Evolutionary conservation across 768 basidiomycete genomes (phyloP), one percentile per base, ranked within the genome.

Genomic region (Pleurotus sapidus): DNA sequence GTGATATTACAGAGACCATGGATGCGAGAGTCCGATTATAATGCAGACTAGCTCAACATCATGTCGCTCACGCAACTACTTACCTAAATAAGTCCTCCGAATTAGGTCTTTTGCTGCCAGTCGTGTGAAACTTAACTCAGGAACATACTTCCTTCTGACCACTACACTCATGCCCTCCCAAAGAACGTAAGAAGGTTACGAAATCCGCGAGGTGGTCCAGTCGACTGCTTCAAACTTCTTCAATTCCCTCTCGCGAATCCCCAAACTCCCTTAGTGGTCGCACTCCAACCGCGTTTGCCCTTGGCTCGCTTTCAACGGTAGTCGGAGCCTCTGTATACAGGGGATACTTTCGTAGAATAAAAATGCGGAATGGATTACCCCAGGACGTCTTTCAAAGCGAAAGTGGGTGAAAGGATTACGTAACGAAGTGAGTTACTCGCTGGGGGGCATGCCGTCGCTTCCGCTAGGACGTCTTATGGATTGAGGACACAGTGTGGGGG

Each of bases 351-450:
- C 77, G 75, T 50, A 75, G 94, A 14, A 78, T 93, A 30, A 72
- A 68, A 89, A 81, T 59, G 77, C 79, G 25, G 87, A 89, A 17
- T 91, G 85, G 79, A 74, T 95, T 34, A 88, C 88, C 0, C 86
- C 87, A 0, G n/a, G 73, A 81, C 50, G 69, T 84, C 42, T 70
- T 94, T 45, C 69, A 24, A 75, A 78, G 59, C 80, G 76, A 49
- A 77, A 83, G 27, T 90, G 88, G 86, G 72, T 96, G 37, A 87
- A 82, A 58, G 95, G 95, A 3, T 72, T n/a, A 84, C 4, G 94
- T 95, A 25, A 93, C 93, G 2, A 86, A 80, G 93, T 90, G 64
- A 61, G 78, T 67, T 37, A 17, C 5, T 45, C 46, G 6, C 27
- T 9, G 6, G 3, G 8, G 30, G 30, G 8, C 20, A n/a, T n/a